Evolutionary conservation across 176 grass and related monocot species (phyloP).

Genomic region (Cocos nucifera): DNA sequence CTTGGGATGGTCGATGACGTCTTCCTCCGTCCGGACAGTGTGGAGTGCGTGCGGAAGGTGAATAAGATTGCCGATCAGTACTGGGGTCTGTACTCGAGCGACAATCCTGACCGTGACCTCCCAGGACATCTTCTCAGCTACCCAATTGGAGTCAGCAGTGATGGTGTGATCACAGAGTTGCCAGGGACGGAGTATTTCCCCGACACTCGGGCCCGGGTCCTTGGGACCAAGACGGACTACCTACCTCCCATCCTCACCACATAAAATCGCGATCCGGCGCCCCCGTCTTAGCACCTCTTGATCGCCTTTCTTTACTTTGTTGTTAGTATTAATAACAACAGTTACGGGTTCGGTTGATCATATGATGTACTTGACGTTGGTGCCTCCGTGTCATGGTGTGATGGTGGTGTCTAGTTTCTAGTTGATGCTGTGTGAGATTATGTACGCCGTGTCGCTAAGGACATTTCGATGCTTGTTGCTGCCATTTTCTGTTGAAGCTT

Average conservation of each 20-base stretch:
- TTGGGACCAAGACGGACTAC: slow-evolving; percentile 11
- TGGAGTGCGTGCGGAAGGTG: slow-evolving; percentile 16
- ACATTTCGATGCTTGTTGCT: too few relatives aligned
- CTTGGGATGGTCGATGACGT: background rate
- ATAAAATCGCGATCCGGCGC: background rate
- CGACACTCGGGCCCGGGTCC: slow-evolving; percentile 11
- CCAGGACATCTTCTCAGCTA: slow-evolving; percentile 15
- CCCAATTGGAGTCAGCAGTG: slow-evolving; percentile 2
- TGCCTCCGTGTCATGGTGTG: too few relatives aligned
- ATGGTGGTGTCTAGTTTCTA: too few relatives aligned
- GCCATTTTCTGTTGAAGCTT: too few relatives aligned
- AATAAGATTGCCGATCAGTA: slow-evolving; percentile 13
- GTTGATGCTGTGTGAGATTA: too few relatives aligned
- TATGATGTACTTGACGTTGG: too few relatives aligned
- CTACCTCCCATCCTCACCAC: slow-evolving; percentile 17
- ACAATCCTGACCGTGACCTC: slow-evolving; percentile 1
- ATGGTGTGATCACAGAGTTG: slow-evolving; percentile 8
- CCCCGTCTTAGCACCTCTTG: too few relatives aligned
- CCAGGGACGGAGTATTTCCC: slow-evolving; percentile 17
- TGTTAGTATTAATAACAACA: too few relatives aligned
- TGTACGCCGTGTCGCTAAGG: too few relatives aligned
- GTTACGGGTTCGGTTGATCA: too few relatives aligned
- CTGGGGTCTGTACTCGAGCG: slow-evolving; percentile 9
- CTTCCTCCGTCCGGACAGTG: background rate
- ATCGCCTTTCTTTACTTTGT: too few relatives aligned